These are phyloP conservation scores for Blepharisma undulans DNA, from an alignment of 169 alveolate genomes.

Conservation along the genomic window DNA sequence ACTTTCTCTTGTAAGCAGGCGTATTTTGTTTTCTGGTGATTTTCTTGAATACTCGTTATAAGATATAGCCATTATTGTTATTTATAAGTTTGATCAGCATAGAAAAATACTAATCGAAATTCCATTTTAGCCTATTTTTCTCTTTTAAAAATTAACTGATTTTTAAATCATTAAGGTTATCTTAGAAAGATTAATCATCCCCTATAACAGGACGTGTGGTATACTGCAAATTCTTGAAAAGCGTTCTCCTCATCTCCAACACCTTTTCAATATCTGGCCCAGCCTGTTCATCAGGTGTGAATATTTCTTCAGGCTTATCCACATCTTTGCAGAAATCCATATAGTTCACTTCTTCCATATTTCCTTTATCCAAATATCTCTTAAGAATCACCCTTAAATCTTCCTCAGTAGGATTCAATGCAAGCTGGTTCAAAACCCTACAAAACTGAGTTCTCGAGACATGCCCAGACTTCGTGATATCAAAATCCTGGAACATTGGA, in stretches of 20 bases:
- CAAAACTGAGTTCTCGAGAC: constrained; percentile 77
- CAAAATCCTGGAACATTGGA: constrained; percentile 83
- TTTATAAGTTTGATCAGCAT: not conserved
- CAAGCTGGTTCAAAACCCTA: constrained; percentile 73
- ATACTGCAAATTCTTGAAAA: constrained; percentile 9
- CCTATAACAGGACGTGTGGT: constrained; percentile 28
- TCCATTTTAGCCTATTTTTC: not conserved
- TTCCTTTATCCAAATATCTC: constrained; percentile 82
- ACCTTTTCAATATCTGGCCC: not conserved
- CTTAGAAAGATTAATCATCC: not conserved
- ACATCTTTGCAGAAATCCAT: constrained; percentile 80
- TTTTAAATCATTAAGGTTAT: not conserved
- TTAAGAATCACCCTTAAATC: constrained; percentile 60
- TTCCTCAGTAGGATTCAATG: constrained; percentile 65
- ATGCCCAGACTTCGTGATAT: constrained; percentile 74
- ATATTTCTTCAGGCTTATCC: constrained; percentile 78
- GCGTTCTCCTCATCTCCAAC: constrained; percentile 1
- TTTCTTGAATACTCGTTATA: not conserved
- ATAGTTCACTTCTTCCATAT: constrained; percentile 82
- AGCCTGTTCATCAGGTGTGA: constrained; percentile 38
- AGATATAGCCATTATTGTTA: not conserved
- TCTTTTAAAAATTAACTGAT: not conserved
- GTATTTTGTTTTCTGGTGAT: not conserved
- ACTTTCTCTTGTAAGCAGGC: not conserved
- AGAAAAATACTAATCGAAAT: not conserved